Percentiles rank a stretch among this genome's conserved stretches.
These are phyloP conservation scores for Solanum pimpinellifolium DNA, from an alignment of 257 asterid species.

Conservation along the genomic window DNA sequence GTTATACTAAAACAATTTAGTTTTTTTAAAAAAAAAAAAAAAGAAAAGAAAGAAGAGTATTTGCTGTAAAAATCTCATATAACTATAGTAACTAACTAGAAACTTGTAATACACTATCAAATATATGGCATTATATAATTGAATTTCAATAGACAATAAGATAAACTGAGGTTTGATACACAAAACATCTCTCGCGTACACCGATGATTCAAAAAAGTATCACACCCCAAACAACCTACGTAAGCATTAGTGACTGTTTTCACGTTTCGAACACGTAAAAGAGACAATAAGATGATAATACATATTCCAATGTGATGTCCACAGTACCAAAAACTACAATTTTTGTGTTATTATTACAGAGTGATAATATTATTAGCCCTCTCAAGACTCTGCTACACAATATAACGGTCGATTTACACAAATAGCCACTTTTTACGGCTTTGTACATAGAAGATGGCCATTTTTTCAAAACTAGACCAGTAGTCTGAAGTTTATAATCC, in stretches of 20 bases:
- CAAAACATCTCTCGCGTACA: neutral
- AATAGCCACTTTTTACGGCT: neutral
- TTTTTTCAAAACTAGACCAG: neutral
- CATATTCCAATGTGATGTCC: neutral
- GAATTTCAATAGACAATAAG: neutral
- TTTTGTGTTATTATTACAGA: neutral
- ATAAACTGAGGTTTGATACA: neutral
- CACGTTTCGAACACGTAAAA: neutral
- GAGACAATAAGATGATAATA: neutral
- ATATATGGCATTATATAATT: neutral
- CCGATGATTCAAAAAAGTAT: neutral
- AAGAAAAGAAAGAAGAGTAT: neutral
- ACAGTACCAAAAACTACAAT: neutral
- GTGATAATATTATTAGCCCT: neutral
- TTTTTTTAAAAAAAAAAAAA: neutral
- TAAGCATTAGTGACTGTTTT: neutral
- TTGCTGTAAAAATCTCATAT: neutral
- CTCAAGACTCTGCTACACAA: neutral
- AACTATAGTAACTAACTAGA: neutral
- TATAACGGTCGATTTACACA: neutral
- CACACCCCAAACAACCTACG: neutral
- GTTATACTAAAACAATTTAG: neutral
- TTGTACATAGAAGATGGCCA: neutral
- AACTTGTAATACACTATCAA: neutral
- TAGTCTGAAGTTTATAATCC: neutral